Conservation (phyloP, 2,329 filamentous ascomycete species). For the Chaetomium sp. region DNA sequence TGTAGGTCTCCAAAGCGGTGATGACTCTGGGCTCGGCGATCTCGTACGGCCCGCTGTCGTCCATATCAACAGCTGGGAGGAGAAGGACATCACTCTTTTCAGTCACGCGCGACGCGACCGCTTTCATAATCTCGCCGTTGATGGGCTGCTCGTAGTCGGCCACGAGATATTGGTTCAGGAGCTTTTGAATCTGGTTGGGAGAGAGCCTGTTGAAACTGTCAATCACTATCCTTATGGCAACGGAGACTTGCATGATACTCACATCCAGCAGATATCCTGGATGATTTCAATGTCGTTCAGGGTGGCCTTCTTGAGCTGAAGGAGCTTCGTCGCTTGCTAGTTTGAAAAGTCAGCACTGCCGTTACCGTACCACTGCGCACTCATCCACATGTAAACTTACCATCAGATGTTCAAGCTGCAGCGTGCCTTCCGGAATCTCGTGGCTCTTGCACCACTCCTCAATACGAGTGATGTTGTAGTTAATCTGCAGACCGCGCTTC, state of each 20-base stretch:
- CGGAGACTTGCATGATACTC: conserved; percentile 37
- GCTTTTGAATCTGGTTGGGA: conserved; percentile 97
- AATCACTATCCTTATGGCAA: background rate
- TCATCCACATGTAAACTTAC: conserved; percentile 39
- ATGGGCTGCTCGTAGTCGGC: conserved; percentile 99
- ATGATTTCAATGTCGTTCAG: conserved; percentile 99
- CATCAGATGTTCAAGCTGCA: conserved; percentile 98
- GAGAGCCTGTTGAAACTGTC: conserved; percentile 60
- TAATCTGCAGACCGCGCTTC: conserved; percentile 98
- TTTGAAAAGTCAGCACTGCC: conserved; percentile 24
- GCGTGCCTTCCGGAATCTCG: conserved; percentile 96
- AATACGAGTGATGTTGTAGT: conserved; percentile 99
- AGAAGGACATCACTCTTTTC: conserved; percentile 97
- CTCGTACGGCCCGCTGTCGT: conserved; percentile 96
- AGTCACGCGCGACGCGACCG: conserved; percentile 90
- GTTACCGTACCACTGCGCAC: background rate
- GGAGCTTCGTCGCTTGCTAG: conserved; percentile 92
- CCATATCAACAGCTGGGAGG: conserved; percentile 94
- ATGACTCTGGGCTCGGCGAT: conserved; percentile 96
- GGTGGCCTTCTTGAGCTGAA: conserved; percentile 98
- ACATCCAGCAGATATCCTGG: conserved; percentile 99
- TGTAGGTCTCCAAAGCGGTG: conserved; percentile 95
- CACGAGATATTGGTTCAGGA: conserved; percentile 96
- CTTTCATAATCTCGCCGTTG: conserved; percentile 99
- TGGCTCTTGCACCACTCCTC: conserved; percentile 99